phyloP scores from a whole-genome alignment of 208 protist genomes.

The Acanthamoeba sp. region DNA sequence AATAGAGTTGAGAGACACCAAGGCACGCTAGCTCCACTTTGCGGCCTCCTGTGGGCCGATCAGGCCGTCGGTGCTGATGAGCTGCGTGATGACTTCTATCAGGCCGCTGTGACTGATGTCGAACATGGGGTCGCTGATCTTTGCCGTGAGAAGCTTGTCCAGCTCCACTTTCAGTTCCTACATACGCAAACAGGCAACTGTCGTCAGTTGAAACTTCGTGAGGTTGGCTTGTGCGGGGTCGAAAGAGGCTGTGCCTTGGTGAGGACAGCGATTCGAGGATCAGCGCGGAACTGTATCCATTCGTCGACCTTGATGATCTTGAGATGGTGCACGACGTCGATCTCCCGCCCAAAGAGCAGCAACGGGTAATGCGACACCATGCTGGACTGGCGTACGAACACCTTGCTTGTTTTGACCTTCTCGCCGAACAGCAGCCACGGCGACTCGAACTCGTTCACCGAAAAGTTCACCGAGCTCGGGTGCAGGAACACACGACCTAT shows the following conservation, averaged over 20 bases:
- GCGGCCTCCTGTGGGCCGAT: constrained; percentile 49
- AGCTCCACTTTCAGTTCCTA: constrained; percentile 77
- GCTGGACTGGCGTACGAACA: constrained; percentile 94
- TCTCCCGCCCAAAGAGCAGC: constrained; percentile 93
- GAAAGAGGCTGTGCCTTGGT: constrained; percentile 75
- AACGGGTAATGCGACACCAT: constrained; percentile 94
- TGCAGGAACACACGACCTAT: constrained; percentile 72
- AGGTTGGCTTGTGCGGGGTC: too few species aligned
- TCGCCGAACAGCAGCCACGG: constrained; percentile 95
- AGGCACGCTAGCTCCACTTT: not conserved
- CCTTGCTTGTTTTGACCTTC: constrained; percentile 94
- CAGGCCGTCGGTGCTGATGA: constrained; percentile 65
- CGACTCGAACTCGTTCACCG: constrained; percentile 15
- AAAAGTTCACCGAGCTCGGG: constrained; percentile 66
- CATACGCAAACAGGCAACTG: not conserved
- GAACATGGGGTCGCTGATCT: constrained; percentile 56
- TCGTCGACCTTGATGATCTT: constrained; percentile 79
- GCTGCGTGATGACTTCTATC: constrained; percentile 43
- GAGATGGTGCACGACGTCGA: constrained; percentile 79
- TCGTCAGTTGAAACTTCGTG: not conserved
- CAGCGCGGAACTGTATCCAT: constrained; percentile 81
- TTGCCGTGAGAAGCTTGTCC: constrained; percentile 79
- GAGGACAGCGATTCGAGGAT: constrained; percentile 77
- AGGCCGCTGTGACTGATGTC: constrained; percentile 48
- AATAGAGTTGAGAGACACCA: not conserved